Percentiles rank a stretch among this genome's conserved stretches.
Conservation (phyloP, 2,329 filamentous ascomycete species). For the Aspergillus japonicus region DNA sequence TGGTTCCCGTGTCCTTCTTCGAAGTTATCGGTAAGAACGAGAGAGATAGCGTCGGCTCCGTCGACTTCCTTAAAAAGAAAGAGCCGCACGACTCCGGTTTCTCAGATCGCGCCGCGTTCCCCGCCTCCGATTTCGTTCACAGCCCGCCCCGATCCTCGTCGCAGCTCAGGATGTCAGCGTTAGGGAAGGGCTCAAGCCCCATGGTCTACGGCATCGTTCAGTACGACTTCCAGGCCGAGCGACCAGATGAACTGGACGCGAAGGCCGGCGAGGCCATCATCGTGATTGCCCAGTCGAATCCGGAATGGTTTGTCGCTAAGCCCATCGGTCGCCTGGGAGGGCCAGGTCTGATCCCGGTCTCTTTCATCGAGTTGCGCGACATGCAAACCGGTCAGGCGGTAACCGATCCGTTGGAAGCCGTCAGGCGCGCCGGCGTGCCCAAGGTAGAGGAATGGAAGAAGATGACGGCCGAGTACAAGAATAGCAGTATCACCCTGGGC, state of each 20-base stretch:
- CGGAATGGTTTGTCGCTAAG: slow-evolving; percentile 99
- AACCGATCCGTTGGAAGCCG: slow-evolving; percentile 76
- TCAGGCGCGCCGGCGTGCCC: slow-evolving; percentile 84
- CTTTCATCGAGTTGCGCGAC: slow-evolving; percentile 93
- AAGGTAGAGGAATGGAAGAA: slow-evolving; percentile 99
- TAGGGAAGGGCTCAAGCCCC: slow-evolving; percentile 62
- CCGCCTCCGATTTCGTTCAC: slow-evolving; percentile 29
- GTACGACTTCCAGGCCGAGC: slow-evolving; percentile 93
- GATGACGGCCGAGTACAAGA: slow-evolving; percentile 98
- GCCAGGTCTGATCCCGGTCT: slow-evolving; percentile 91
- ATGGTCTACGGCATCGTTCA: slow-evolving; percentile 97
- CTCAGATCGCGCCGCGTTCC: slow-evolving; percentile 54
- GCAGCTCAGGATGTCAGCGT: slow-evolving; percentile 45
- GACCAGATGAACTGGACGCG: slow-evolving; percentile 93
- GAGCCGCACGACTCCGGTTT: slow-evolving; percentile 91
- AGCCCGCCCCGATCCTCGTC: slow-evolving; percentile 20
- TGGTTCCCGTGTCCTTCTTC: slow-evolving; percentile 93
- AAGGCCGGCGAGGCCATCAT: slow-evolving; percentile 96
- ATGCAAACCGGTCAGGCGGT: slow-evolving; percentile 86
- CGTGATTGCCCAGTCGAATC: slow-evolving; percentile 96
- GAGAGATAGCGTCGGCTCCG: slow-evolving; percentile 75
- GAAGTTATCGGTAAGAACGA: slow-evolving; percentile 89
- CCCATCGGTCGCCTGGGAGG: slow-evolving; percentile 97
- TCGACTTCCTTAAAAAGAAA: slow-evolving; percentile 50
- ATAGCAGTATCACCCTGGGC: slow-evolving; percentile 93